phyloP scores from a whole-genome alignment of 2,329 filamentous ascomycete species.

The Grosmannia serpens region DNA sequence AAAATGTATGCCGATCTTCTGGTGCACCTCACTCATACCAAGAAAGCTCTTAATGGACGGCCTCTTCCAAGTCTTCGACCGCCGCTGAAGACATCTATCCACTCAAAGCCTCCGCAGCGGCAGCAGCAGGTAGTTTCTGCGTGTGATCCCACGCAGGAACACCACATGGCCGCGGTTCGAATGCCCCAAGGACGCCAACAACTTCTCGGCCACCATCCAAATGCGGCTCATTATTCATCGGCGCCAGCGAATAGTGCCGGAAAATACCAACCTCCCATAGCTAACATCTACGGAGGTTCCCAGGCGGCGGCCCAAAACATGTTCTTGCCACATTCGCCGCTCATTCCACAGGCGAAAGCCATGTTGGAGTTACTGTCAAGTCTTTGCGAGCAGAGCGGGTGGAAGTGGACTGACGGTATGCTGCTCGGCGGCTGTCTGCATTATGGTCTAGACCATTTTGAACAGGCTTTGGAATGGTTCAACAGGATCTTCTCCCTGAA shows the following conservation, averaged over 20 bases:
- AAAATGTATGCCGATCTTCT: slow-evolving; percentile 61
- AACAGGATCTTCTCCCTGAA: slow-evolving; percentile 48
- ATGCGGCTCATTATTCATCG: background rate
- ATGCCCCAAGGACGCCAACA: background rate
- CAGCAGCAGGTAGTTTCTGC: background rate
- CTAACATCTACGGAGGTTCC: slow-evolving; percentile 6
- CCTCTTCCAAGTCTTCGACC: slow-evolving; percentile 24
- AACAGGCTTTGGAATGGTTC: slow-evolving; percentile 66
- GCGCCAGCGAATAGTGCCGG: slow-evolving; percentile 10
- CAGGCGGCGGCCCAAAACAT: slow-evolving; percentile 8
- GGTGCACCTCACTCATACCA: slow-evolving; percentile 48
- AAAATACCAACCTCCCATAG: slow-evolving; percentile 8
- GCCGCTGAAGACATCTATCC: slow-evolving; percentile 39
- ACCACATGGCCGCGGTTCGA: background rate
- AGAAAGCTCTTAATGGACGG: slow-evolving; percentile 33
- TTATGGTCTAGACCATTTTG: slow-evolving; percentile 78
- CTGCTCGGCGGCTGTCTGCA: slow-evolving; percentile 82
- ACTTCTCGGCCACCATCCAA: background rate
- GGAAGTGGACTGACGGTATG: slow-evolving; percentile 90
- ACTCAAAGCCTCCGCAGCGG: slow-evolving; percentile 37
- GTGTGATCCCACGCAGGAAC: background rate
- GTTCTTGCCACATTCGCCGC: slow-evolving; percentile 23
- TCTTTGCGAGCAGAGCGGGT: slow-evolving; percentile 67
- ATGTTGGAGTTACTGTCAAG: slow-evolving; percentile 62
- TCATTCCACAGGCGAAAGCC: slow-evolving; percentile 44